phyloP scores from a whole-genome alignment of 768 basidiomycete species.

The Russula olivacea region DNA sequence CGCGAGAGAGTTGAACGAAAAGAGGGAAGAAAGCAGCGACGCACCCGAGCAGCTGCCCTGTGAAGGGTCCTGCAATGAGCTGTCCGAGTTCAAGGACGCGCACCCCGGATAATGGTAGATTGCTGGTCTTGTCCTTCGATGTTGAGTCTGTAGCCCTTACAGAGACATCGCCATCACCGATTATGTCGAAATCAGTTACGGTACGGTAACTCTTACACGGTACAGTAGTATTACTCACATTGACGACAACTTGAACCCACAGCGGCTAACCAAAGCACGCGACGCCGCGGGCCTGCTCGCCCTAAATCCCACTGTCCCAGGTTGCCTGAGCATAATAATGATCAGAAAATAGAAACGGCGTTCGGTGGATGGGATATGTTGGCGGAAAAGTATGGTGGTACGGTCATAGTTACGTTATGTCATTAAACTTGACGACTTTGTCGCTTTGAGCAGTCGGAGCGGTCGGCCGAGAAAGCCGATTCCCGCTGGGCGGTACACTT shows the following conservation, averaged over 20 bases:
- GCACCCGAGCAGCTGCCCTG: slow-evolving; percentile 65
- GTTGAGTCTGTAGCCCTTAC: not conserved
- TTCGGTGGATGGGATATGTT: not conserved
- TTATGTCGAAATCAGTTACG: not conserved
- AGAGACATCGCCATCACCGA: not conserved
- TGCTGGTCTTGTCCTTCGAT: not conserved
- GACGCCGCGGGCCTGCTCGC: not conserved
- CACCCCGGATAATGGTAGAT: slow-evolving; percentile 41
- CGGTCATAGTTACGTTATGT: no score
- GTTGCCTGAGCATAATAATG: not conserved
- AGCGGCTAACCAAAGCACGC: not conserved
- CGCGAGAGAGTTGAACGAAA: not conserved
- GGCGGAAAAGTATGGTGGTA: no score
- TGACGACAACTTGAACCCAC: not conserved
- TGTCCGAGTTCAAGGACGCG: slow-evolving; percentile 67
- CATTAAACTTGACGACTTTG: no score
- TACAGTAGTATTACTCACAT: not conserved
- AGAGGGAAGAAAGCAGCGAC: slow-evolving; percentile 1
- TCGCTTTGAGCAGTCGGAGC: no score
- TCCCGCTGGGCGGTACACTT: no score
- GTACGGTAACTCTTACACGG: not conserved
- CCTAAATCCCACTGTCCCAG: not conserved
- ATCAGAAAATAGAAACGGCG: not conserved
- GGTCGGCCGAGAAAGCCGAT: no score
- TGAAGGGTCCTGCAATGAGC: slow-evolving; percentile 67